phyloP scores from a whole-genome alignment of 345 rosid species.

The Citrus trifoliata region DNA sequence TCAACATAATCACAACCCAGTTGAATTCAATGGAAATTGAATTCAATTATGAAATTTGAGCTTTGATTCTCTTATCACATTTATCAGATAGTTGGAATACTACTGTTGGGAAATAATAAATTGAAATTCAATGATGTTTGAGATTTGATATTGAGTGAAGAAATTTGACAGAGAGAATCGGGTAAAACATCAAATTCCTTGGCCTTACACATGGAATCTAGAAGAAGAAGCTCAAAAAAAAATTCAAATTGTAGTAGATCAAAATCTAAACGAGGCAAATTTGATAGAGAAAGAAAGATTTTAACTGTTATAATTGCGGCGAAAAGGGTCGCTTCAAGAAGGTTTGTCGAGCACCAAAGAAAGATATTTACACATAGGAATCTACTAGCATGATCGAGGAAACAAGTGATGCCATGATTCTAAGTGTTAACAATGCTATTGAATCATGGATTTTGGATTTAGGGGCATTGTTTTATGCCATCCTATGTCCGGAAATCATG shows the following conservation, averaged over 20 bases:
- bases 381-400: neutral
- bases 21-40: neutral
- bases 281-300: neutral
- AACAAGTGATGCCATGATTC: neutral
- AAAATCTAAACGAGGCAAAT: neutral
- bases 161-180: neutral
- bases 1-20: neutral
- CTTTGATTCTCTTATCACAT: neutral
- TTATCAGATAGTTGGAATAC: neutral
- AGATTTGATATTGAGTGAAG: neutral
- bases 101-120: neutral
- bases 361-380: neutral
- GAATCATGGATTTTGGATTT: slow-evolving; percentile 3
- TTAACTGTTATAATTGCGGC: too few relatives aligned
- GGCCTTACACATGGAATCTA: neutral
- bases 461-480: neutral
- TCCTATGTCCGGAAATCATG: neutral
- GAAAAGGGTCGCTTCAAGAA: neutral
- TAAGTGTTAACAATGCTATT: neutral
- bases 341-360: neutral
- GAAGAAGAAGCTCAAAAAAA: neutral
- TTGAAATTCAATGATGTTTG: neutral
- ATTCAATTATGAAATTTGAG: neutral
- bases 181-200: neutral
- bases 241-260: neutral